Conservation (phyloP, 1,284 basidiomycete genomes). For the Cystobasidium pallidum region DNA sequence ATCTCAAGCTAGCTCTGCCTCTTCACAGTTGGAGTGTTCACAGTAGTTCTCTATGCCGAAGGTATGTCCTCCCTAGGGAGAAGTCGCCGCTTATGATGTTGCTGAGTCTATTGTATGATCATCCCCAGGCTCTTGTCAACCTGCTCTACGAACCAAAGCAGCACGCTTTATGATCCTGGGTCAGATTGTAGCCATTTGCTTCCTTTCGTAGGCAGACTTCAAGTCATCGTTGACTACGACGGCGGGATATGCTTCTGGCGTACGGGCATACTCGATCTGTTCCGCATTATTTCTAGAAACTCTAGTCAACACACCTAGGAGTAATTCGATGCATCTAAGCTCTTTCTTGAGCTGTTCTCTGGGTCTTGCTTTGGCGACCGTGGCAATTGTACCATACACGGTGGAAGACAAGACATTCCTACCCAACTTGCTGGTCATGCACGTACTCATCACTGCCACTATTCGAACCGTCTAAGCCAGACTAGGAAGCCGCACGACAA, state of each 20-base stretch:
- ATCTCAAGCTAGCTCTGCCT: slow-evolving; percentile 73
- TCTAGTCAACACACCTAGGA: slow-evolving; percentile 54
- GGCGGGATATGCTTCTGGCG: too few relatives aligned
- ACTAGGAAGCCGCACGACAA: background rate
- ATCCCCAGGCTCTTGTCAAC: slow-evolving; percentile 33
- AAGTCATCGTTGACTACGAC: too few relatives aligned
- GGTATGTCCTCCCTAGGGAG: slow-evolving; percentile 60
- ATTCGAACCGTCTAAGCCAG: background rate
- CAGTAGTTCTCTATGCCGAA: slow-evolving; percentile 65
- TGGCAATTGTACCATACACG: slow-evolving; percentile 63
- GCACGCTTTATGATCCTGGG: slow-evolving; percentile 76
- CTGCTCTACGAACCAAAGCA: slow-evolving; percentile 53
- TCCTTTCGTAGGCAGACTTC: too few relatives aligned
- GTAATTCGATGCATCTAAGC: slow-evolving; percentile 27
- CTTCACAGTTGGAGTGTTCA: slow-evolving; percentile 69
- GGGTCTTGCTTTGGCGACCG: slow-evolving; percentile 61
- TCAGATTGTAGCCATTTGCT: slow-evolving; percentile 72
- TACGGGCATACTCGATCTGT: too few relatives aligned
- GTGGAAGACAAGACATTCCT: slow-evolving; percentile 62
- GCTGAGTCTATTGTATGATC: too few relatives aligned
- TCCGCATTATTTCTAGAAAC: slow-evolving; percentile 69
- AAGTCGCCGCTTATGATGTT: too few relatives aligned
- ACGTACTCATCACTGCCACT: slow-evolving; percentile 55
- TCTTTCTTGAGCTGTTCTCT: slow-evolving; percentile 51
- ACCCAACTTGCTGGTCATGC: slow-evolving; percentile 67